Conservation (phyloP, 108 stramenopile species). For the Stephanodiscus triporus region DNA sequence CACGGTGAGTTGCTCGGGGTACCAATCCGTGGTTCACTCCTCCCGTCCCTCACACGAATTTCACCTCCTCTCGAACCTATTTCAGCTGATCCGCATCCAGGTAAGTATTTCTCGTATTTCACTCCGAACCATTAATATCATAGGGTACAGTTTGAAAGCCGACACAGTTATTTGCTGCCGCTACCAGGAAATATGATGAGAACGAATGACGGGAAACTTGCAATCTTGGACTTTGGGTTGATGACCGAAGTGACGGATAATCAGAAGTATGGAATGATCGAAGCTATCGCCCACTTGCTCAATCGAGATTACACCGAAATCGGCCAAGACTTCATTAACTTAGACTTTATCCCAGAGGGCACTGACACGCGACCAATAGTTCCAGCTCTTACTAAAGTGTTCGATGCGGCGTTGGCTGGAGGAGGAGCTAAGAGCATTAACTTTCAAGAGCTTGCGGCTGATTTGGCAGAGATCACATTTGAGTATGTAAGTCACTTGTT, state of each 20-base stretch:
- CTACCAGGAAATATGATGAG: constrained; percentile 92
- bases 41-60: neutral
- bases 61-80: neutral
- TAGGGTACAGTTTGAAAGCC: neutral
- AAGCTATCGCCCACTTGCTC: constrained; percentile 92
- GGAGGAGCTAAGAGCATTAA: constrained; percentile 96
- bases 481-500: constrained; percentile 68
- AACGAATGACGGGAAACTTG: constrained; percentile 88
- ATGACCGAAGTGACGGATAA: constrained; percentile 94
- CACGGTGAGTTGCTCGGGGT: constrained; percentile 57
- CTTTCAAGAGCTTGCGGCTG: constrained; percentile 92
- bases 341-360: constrained; percentile 92
- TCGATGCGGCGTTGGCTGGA: constrained; percentile 94
- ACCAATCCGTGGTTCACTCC: too few relatives aligned
- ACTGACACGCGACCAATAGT: constrained; percentile 91
- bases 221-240: constrained; percentile 95
- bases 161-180: neutral
- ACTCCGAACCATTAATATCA: neutral
- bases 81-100: neutral
- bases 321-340: constrained; percentile 92
- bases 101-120: constrained; percentile 15
- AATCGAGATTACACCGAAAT: constrained; percentile 93
- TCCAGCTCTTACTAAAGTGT: constrained; percentile 91
- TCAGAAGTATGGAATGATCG: constrained; percentile 95
- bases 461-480: constrained; percentile 93